Base-by-base conservation (phyloP, 352 stramenopile species). In the Globisporangium orthogonon region DNA sequence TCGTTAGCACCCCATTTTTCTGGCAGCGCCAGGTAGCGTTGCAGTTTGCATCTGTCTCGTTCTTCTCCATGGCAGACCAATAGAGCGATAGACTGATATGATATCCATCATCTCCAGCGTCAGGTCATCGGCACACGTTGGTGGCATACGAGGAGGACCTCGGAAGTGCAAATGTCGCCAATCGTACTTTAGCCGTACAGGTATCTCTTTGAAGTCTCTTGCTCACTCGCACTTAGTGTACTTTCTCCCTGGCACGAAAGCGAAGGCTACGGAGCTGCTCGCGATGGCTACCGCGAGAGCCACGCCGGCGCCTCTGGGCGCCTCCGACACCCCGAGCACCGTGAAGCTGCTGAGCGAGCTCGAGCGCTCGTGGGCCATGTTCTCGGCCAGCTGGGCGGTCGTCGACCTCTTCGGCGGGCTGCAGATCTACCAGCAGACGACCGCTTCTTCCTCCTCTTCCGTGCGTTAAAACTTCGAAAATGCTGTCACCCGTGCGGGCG, bases 331-430 rank as follows among this genome's bases (percentile, higher is more conserved):
- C 30, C 71, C 78, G 7, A 80, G 58, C 52, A 87, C 75, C 23
- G 66, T 89, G 28, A 87, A 84, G 67, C 65, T 89, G 31, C 58
- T 89, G 65, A 86, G 76, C 58, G 78, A 89, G 52, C 59, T 89
- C n/a, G 78, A 89, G 61, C 64, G 67, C 18, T 89, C 78, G 10
- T 87, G 76, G 75, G 66, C 76, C 60, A 89, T 89, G 78, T 89
- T 89, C 57, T 65, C 73, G 4, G 74, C 76, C 30, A 76, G 64
- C 37, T 89, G 78, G 78, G 74, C 69, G 47, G 78, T 87, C 46
- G 74, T 81, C 56, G 78, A 89, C 48, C 62, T 89, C 49, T 89
- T 89, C 50, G 73, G 68, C 4, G 78, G 78, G 56, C 65, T 85
- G 60, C 78, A 89, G 60, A 74, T 89, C 51, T 89, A 76, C 70